phyloP scores from a whole-genome alignment of 805 yeast genomes.

The Kodamaea jinghongensis region DNA sequence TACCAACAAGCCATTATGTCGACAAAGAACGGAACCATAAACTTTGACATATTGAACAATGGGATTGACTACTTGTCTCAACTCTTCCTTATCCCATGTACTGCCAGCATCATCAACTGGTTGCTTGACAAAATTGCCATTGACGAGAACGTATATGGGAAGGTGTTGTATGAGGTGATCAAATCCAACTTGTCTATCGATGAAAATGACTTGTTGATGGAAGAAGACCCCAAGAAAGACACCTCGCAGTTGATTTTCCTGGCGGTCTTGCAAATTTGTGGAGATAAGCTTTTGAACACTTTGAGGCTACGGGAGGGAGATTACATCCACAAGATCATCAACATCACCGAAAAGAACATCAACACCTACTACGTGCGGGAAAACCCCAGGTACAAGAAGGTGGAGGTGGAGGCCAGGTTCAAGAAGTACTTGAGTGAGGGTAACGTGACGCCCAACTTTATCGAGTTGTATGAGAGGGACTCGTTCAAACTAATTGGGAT shows the following conservation, averaged over 20 bases:
- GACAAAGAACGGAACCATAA: slow-evolving; percentile 51
- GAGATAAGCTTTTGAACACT: slow-evolving; percentile 15
- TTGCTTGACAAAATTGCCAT: slow-evolving; percentile 13
- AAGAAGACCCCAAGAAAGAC: slow-evolving; percentile 11
- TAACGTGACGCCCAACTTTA: not conserved
- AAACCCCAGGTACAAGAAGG: not conserved
- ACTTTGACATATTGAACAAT: slow-evolving; percentile 58
- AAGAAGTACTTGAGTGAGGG: slow-evolving; percentile 3
- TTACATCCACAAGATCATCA: slow-evolving; percentile 14
- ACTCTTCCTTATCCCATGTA: slow-evolving; percentile 64
- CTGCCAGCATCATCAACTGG: slow-evolving; percentile 37
- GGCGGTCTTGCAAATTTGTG: slow-evolving; percentile 24
- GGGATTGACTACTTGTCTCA: slow-evolving; percentile 88
- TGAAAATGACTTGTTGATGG: slow-evolving; percentile 10
- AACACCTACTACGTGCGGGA: slow-evolving; percentile 10
- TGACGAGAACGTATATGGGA: slow-evolving; percentile 14
- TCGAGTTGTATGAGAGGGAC: slow-evolving; percentile 1
- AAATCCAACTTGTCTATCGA: slow-evolving; percentile 18
- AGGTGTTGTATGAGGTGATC: slow-evolving; percentile 25
- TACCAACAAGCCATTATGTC: slow-evolving; percentile 72
- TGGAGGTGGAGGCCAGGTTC: slow-evolving; percentile 5
- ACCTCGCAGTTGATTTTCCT: slow-evolving; percentile 18
- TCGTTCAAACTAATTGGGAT: slow-evolving; percentile 4
- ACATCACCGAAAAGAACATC: slow-evolving; percentile 9
- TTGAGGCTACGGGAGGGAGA: slow-evolving; percentile 16